Evolutionary conservation across 2,329 filamentous ascomycete species (phyloP), one percentile per base, ranked within the genome.

Genomic region (Cladosporium oxysporum): DNA sequence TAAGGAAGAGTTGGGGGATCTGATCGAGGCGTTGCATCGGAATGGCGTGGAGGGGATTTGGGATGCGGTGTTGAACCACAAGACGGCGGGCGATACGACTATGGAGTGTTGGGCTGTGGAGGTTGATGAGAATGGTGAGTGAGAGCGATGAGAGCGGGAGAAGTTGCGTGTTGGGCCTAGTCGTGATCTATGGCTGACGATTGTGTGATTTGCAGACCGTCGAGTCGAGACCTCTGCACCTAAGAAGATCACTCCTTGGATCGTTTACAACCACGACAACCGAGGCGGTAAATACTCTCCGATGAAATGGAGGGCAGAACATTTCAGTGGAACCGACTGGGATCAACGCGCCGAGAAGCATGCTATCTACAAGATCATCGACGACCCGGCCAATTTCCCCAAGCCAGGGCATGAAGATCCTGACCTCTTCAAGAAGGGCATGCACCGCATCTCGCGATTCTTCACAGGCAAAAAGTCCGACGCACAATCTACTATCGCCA

Each of bases 61-160:
- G 83, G 90, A 91, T 75, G 87, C 88, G 1, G 88, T 92, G 7
- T 79, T 91, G 53, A 92, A 91, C 71, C 90, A 91, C 74, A 91
- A 90, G 74, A 88, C 88, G 2, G 89, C 84, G 2, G 89, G 87
- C 7, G 90, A 92, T 74, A 81, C 81, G 61, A 87, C 83, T 29
- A 89, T 91, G 74, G 83, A 83, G 63, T 89, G 84, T 65, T 78
- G 80, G 66, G 88, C 87, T 1, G 82, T 90, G 53, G 87, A 89
- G 75, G 89, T 91, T 28, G 84, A 91, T 72, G 75, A 79, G 0
- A 67, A 69, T 62, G 74, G 60, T 62, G 49, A 62, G 60, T 62
- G 5, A 23, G 33, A 55, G 49, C 44, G 16, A 1, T 49, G 26
- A 16, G 18, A 60, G 7, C 0, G 26, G 6, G 2, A 0, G n/a